Evolutionary conservation across 139 green algal species (phyloP), one percentile per base, ranked within the genome.

Genomic region (Chlamydomonas asymmetrica): DNA sequence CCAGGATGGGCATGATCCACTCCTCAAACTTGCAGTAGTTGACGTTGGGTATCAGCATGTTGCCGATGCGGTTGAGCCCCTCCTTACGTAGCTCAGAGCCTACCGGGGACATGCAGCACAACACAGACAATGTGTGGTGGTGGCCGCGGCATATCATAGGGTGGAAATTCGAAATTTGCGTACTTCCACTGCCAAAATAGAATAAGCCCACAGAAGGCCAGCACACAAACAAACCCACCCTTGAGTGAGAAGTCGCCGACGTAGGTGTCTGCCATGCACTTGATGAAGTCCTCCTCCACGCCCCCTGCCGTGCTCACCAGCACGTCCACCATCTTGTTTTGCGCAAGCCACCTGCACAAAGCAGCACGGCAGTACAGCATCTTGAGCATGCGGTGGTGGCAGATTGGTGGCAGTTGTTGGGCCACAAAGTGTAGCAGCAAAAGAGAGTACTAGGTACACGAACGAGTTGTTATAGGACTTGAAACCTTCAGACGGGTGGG

Each of bases 11-110:
- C 87, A 98, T 97, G 63, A 98, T 93, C 94, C 95, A 99, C 76
- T 99, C 96, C 83, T 99, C 96, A 85, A 99, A 99, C 41, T 85
- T 80, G 89, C 96, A 99, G 90, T 99, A 99, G 84, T 99, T 99
- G 74, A 32, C 87, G 86, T 99, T 99, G 62, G 96, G 96, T n/a
- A 99, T 91, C 54, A 99, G 78, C 90, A 99, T 94, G 92, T 99
- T 99, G 68, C 96, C 96, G 27, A 99, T 96, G 48, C 96, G 89
- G 82, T 99, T 99, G 10, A 98, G 84, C 29, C 96, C 96, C 72
- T 72, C 67, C 40, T 74, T 57, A 8, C 95, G 85, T 71, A 99
- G 88, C n/a, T 96, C 91, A 5, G 87, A 67, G n/a, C 95, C 86
- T 90, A 75, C 27, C 25, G 18, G 29, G 1, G 66, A n/a, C n/a